Percentiles rank a stretch among this genome's conserved stretches.
Conservation (phyloP, 2,329 filamentous ascomycete genomes). For the Fusarium lyarnte region DNA sequence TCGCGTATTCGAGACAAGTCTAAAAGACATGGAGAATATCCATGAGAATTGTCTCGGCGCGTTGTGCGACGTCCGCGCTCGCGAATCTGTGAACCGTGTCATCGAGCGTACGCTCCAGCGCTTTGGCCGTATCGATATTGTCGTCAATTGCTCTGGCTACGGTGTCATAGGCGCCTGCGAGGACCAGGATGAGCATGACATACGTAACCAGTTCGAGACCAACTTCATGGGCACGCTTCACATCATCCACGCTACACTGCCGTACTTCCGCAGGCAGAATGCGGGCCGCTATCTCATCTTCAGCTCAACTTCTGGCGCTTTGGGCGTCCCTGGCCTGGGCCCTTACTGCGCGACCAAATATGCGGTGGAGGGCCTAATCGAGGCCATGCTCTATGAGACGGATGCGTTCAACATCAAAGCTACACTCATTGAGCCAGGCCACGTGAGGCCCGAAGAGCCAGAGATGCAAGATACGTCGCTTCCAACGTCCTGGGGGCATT, state of each 20-base stretch:
- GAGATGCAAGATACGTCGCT: slow-evolving; percentile 60
- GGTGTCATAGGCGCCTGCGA: slow-evolving; percentile 96
- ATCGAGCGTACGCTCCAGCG: slow-evolving; percentile 75
- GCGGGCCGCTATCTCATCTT: slow-evolving; percentile 91
- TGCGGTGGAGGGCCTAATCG: slow-evolving; percentile 93
- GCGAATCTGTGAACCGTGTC: slow-evolving; percentile 78
- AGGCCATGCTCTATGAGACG: slow-evolving; percentile 96
- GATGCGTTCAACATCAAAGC: slow-evolving; percentile 92
- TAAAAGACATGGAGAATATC: slow-evolving; percentile 76
- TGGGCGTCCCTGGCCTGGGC: slow-evolving; percentile 92
- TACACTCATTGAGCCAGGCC: slow-evolving; percentile 89
- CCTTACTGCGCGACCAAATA: slow-evolving; percentile 98
- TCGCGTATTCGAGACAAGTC: slow-evolving; percentile 78
- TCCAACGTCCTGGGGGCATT: slow-evolving; percentile 88
- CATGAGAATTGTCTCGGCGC: slow-evolving; percentile 79
- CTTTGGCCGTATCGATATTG: slow-evolving; percentile 86
- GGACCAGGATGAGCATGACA: slow-evolving; percentile 94
- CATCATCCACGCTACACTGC: slow-evolving; percentile 88
- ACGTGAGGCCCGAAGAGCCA: slow-evolving; percentile 87
- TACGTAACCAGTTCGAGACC: slow-evolving; percentile 95
- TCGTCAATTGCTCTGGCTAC: slow-evolving; percentile 94
- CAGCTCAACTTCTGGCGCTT: slow-evolving; percentile 87
- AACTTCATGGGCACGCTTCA: slow-evolving; percentile 97
- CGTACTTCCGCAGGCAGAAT: slow-evolving; percentile 82
- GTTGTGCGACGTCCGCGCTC: slow-evolving; percentile 89